Base-by-base conservation (phyloP, 139 green algal genomes). In the Chlamydomonas sp. region DNA sequence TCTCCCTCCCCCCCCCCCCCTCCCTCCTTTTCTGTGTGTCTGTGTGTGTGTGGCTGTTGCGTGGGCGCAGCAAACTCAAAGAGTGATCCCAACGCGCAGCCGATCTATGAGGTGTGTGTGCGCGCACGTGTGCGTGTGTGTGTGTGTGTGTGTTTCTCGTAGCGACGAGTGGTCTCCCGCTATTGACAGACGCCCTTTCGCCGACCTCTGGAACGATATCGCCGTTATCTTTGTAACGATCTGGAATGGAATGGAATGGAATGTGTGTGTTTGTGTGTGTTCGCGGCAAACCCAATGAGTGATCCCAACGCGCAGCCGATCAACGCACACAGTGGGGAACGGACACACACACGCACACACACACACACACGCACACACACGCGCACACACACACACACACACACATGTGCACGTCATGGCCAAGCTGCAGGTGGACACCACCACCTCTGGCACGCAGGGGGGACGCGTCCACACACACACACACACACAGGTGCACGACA, bases 221-320 rank as follows among this genome's bases (percentile, higher is more conserved):
- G n/a, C n/a, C n/a, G n/a, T n/a, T n/a, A n/a, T n/a, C n/a, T n/a
- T n/a, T n/a, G n/a, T n/a, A n/a, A n/a, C n/a, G n/a, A n/a, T n/a
- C n/a, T n/a, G n/a, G n/a, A n/a, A n/a, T n/a, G n/a, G n/a, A n/a
- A n/a, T n/a, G n/a, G n/a, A n/a, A n/a, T n/a, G n/a, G n/a, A n/a
- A n/a, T 98, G 58, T 80, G 96, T 57, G 97, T 92, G 3, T 92
- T 97, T 74, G 92, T 85, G 73, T 48, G 80, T 98, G 20, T 98
- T 95, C 81, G 96, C 92, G 0, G 69, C 74, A n/a, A 82, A 84
- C 77, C 81, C 80, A 26, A 83, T 82, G 71, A 62, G 74, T 34
- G 58, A 89, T 65, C 80, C 80, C 29, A 71, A 48, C 58, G 80
- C 83, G 1, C 59, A 67, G 35, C 78, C 78, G 48, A 92, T 95